Evolutionary conservation across 805 yeast genomes (phyloP), one percentile per base, ranked within the genome.

Genomic region (Nakazawaea anatomiae): DNA sequence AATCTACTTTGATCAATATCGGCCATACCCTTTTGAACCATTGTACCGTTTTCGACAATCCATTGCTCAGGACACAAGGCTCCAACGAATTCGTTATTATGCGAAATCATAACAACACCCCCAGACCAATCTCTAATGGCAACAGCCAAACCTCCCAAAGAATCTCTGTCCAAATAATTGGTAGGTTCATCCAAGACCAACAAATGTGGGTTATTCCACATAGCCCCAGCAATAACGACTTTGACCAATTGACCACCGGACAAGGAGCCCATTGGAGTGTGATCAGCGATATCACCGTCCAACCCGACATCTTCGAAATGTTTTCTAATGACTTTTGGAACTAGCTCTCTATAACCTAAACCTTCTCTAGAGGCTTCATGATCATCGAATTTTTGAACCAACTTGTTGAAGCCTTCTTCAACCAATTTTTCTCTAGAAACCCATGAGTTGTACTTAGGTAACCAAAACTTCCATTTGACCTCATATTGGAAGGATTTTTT

Each of bases 311-410:
- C 98, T 71, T 92, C 98, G 58, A 92, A 92, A 70, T 92, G 99
- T 75, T 92, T 87, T 66, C 98, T 82, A 58, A 92, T 92, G 25
- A 90, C 97, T 50, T 87, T 79, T 47, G 98, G 98, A 32, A 82
- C 79, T 64, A 92, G 77, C 59, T 95, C 94, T 77, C 99, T 87
- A 81, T 92, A 92, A 64, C 97, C 98, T 58, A 92, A 79, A 83
- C 99, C 99, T 72, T 96, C 97, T 74, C 98, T 90, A 44, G 96
- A 89, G 57, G 99, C 96, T 77, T 94, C 99, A 73, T 91, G 96
- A 78, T 94, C 97, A 74, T 92, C 99, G 60, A 94, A 96, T 69
- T 87, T 92, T 71, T 92, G 96, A 57, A 92, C 95, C 64, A 94
- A 73, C 76, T 89, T 90, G 55, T 81, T 85, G 65, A 90, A 90